Evolutionary conservation across 192 early-diverging fungal species (phyloP).

Genomic region (Coemansia sp.): DNA sequence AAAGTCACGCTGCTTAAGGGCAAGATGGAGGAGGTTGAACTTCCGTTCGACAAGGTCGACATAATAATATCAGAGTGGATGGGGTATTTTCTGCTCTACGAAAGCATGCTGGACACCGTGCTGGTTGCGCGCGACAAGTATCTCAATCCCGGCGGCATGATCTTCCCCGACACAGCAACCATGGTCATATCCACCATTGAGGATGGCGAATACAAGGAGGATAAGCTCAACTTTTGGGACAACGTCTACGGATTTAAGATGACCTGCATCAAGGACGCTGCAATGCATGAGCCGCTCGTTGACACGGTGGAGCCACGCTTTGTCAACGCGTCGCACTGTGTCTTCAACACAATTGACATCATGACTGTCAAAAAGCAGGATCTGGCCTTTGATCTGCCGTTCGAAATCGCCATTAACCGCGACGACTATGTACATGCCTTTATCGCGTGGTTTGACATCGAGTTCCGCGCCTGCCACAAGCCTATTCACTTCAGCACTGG

Average conservation of each 20-base stretch:
- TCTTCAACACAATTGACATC: slow-evolving; percentile 73
- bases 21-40: slow-evolving; percentile 94
- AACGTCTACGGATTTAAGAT: slow-evolving; percentile 97
- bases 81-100: slow-evolving; percentile 98
- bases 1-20: slow-evolving; percentile 90
- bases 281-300: slow-evolving; percentile 90
- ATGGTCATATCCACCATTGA: slow-evolving; percentile 90
- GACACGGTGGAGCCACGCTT: slow-evolving; percentile 89
- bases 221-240: slow-evolving; percentile 91
- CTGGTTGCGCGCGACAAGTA: slow-evolving; percentile 94
- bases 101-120: slow-evolving; percentile 99
- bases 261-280: slow-evolving; percentile 87
- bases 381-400: slow-evolving; percentile 80
- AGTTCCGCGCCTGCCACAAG: slow-evolving; percentile 90
- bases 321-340: slow-evolving; percentile 74
- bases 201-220: slow-evolving; percentile 93
- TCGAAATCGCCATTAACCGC: slow-evolving; percentile 70
- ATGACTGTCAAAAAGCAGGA: slow-evolving; percentile 88
- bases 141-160: slow-evolving; percentile 84
- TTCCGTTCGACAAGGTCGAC: slow-evolving; percentile 95
- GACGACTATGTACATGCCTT: slow-evolving; percentile 93
- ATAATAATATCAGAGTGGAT: slow-evolving; percentile 99
- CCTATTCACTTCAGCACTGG: slow-evolving; percentile 80
- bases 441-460: slow-evolving; percentile 96
- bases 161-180: slow-evolving; percentile 83